These are phyloP conservation scores for Nigrospora oryzae DNA, from an alignment of 2,329 filamentous ascomycete genomes.

Conservation along the genomic window DNA sequence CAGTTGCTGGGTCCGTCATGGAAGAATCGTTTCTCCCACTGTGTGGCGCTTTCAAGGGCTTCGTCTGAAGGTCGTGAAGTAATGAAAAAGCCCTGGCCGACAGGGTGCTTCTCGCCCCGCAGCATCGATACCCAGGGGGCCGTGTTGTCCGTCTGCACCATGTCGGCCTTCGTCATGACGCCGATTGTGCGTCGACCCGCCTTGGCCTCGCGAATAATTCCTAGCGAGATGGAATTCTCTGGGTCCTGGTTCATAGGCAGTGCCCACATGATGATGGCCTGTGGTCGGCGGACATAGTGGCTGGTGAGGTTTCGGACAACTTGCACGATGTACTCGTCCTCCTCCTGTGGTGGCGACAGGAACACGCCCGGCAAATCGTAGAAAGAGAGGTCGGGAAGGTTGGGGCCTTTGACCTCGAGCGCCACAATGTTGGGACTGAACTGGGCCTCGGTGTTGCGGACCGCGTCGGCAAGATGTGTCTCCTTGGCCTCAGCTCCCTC, in stretches of 20 bases:
- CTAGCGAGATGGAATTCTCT: constrained; percentile 64
- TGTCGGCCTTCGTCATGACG: constrained; percentile 80
- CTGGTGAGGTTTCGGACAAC: constrained; percentile 65
- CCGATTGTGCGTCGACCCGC: constrained; percentile 56
- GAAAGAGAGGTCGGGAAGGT: constrained; percentile 67
- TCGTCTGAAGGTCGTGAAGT: constrained; percentile 57
- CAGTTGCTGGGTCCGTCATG: constrained; percentile 30
- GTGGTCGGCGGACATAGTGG: constrained; percentile 59
- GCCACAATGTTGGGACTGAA: constrained; percentile 79
- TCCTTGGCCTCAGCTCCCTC: constrained; percentile 32
- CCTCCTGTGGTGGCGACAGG: constrained; percentile 53
- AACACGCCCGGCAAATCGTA: constrained; percentile 83
- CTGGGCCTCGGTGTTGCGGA: constrained; percentile 44
- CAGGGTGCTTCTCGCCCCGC: constrained; percentile 46
- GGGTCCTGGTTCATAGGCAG: constrained; percentile 73
- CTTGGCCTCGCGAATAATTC: constrained; percentile 48
- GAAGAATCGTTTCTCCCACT: constrained; percentile 46
- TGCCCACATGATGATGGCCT: constrained; percentile 70
- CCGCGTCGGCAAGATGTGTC: constrained; percentile 23
- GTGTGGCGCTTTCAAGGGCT: constrained; percentile 40
- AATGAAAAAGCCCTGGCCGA: constrained; percentile 72
- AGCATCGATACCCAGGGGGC: constrained; percentile 58
- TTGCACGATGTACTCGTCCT: constrained; percentile 59
- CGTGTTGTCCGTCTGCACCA: constrained; percentile 42
- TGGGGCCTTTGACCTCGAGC: constrained; percentile 64